These are phyloP conservation scores for Neltuma alba DNA, from an alignment of 306 rosid species.

Conservation along the genomic window DNA sequence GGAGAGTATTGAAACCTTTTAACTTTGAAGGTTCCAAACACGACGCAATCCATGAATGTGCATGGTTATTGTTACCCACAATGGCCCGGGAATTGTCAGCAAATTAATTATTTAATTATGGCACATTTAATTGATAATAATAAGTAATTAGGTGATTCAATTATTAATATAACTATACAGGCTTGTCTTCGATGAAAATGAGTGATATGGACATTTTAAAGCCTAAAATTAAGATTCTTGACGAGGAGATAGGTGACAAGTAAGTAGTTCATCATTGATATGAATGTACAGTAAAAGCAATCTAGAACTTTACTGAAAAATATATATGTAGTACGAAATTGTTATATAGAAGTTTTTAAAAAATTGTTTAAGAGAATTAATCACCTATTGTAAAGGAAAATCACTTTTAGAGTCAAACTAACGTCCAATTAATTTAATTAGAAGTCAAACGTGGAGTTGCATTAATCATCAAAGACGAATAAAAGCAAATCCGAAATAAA, in stretches of 20 bases:
- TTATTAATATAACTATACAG: neutral
- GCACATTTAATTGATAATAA: neutral
- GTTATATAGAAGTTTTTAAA: neutral
- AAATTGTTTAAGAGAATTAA: neutral
- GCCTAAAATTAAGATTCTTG: conserved; percentile 3
- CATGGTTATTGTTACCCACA: neutral
- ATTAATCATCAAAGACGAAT: neutral
- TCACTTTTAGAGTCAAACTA: neutral
- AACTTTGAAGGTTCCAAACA: neutral
- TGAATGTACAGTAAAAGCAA: neutral
- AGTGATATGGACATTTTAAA: neutral
- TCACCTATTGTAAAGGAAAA: neutral
- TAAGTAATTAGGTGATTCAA: neutral
- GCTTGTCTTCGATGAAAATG: neutral
- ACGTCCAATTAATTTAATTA: neutral
- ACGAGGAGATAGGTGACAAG: neutral
- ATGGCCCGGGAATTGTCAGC: neutral
- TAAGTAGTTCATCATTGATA: neutral
- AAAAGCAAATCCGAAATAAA: neutral
- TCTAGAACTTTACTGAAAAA: neutral
- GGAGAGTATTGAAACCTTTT: neutral
- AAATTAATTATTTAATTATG: neutral
- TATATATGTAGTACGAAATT: neutral
- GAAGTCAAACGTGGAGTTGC: neutral
- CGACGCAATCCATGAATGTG: neutral